Conservation (phyloP, 179 eudicot genomes). For the Spergularia azorica region DNA sequence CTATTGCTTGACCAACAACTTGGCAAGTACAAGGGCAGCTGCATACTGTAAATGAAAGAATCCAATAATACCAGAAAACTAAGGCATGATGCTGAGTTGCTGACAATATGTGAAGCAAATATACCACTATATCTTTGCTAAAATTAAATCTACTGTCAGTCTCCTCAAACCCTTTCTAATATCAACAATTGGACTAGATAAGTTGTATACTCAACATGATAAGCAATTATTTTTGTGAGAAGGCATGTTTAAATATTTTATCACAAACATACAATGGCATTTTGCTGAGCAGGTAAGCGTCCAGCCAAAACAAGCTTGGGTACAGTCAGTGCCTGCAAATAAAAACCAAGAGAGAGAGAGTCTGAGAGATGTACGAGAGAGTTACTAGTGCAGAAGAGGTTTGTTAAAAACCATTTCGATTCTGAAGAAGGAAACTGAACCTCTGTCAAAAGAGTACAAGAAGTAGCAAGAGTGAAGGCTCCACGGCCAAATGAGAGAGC, state of each 20-base stretch:
- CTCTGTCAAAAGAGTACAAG: constrained; percentile 94
- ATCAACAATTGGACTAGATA: background rate
- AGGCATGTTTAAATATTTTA: constrained; percentile 8
- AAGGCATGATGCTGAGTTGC: background rate
- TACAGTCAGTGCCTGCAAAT: constrained; percentile 78
- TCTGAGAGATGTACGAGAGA: background rate
- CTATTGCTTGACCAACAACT: background rate
- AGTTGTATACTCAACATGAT: background rate
- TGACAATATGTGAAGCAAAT: background rate
- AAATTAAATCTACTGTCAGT: background rate
- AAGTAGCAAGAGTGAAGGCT: constrained; percentile 92
- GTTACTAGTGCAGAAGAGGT: background rate
- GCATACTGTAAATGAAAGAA: constrained; percentile 1
- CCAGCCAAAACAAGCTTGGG: constrained; percentile 98
- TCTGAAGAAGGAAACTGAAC: constrained; percentile 33
- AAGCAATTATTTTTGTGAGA: background rate
- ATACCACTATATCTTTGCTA: background rate
- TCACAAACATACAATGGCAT: constrained; percentile 74
- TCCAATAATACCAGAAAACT: constrained; percentile 8
- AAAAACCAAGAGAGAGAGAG: background rate
- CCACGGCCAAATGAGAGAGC: constrained; percentile 99
- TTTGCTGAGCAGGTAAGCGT: constrained; percentile 95
- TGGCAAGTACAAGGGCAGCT: constrained; percentile 11
- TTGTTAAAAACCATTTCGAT: background rate
- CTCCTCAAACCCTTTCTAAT: background rate